A percentile compares a stretch with the other conserved stretches of the same genome.
Evolutionary conservation across 2,329 filamentous ascomycete species (phyloP).

Genomic region (Microdochium bolleyi): DNA sequence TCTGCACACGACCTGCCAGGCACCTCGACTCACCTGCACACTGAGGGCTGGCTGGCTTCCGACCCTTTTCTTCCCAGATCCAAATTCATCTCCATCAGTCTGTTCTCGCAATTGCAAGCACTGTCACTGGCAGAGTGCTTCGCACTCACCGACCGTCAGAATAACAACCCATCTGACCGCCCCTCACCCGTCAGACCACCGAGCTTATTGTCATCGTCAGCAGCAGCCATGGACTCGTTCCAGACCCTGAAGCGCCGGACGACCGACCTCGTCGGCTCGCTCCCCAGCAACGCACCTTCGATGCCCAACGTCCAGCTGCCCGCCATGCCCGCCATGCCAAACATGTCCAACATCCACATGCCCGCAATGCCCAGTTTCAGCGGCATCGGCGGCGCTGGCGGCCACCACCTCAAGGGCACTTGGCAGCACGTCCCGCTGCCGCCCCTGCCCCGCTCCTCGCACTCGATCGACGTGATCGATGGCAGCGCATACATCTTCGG

Average conservation of each 20-base stretch:
- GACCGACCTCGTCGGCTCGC: slow-evolving; percentile 41
- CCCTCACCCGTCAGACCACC: not conserved
- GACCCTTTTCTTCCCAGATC: too few species aligned
- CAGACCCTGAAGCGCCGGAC: slow-evolving; percentile 45
- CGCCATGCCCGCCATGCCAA: slow-evolving; percentile 14
- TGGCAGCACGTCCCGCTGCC: slow-evolving; percentile 52
- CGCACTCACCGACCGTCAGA: too few species aligned
- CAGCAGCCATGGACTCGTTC: slow-evolving; percentile 40
- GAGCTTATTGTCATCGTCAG: too few species aligned
- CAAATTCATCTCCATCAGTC: too few species aligned
- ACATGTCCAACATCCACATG: slow-evolving; percentile 11
- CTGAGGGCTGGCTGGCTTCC: too few species aligned
- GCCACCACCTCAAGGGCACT: slow-evolving; percentile 37
- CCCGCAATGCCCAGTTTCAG: slow-evolving; percentile 11
- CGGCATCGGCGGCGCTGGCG: slow-evolving; percentile 8
- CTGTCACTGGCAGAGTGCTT: too few species aligned
- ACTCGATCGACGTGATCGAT: slow-evolving; percentile 55
- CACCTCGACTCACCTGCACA: too few species aligned
- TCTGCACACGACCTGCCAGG: too few species aligned
- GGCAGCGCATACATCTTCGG: slow-evolving; percentile 63
- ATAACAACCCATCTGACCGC: not conserved
- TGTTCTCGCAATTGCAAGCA: too few species aligned
- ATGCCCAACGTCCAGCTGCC: slow-evolving; percentile 18
- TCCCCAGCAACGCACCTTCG: slow-evolving; percentile 36
- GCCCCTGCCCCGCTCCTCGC: slow-evolving; percentile 63